Percentiles rank a stretch among this genome's conserved stretches.
phyloP scores from a whole-genome alignment of 108 stramenopile genomes.

The Skeletonema menzelii region DNA sequence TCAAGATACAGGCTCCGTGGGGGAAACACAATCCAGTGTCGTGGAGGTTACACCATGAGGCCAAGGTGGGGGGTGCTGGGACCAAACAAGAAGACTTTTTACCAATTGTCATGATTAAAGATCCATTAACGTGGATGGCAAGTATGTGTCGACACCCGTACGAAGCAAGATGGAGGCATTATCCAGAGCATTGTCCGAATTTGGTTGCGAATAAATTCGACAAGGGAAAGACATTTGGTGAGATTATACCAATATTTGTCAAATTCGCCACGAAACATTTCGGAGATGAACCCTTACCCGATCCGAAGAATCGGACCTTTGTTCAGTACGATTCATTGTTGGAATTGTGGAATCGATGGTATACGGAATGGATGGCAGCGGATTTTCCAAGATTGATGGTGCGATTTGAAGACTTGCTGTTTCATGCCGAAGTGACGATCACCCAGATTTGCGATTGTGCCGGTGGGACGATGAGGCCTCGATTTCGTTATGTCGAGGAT shows the following conservation, averaged over 20 bases:
- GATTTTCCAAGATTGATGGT: constrained; percentile 78
- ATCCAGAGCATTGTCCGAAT: constrained; percentile 63
- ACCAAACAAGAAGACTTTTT: constrained; percentile 43
- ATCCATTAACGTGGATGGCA: constrained; percentile 87
- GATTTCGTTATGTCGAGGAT: constrained; percentile 59
- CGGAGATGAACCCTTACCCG: constrained; percentile 24
- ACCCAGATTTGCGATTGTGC: constrained; percentile 66
- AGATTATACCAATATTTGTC: constrained; percentile 5
- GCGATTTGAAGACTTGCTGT: constrained; percentile 85
- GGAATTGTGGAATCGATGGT: constrained; percentile 75
- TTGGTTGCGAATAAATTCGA: constrained; percentile 60
- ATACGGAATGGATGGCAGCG: constrained; percentile 61
- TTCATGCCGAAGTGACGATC: constrained; percentile 62
- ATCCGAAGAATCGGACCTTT: constrained; percentile 29
- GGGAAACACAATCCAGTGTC: constrained; percentile 80
- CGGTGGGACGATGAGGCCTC: constrained; percentile 49
- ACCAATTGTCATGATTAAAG: constrained; percentile 82
- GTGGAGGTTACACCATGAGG: constrained; percentile 41
- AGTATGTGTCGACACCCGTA: constrained; percentile 82
- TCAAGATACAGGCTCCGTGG: constrained; percentile 73
- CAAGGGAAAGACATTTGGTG: constrained; percentile 15
- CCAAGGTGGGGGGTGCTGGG: background rate
- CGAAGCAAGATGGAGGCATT: constrained; percentile 60
- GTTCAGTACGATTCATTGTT: constrained; percentile 58
- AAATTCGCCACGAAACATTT: constrained; percentile 39